Evolutionary conservation across 2,329 filamentous ascomycete genomes (phyloP), one percentile per base, ranked within the genome.

Genomic region (Colletotrichum sp.): DNA sequence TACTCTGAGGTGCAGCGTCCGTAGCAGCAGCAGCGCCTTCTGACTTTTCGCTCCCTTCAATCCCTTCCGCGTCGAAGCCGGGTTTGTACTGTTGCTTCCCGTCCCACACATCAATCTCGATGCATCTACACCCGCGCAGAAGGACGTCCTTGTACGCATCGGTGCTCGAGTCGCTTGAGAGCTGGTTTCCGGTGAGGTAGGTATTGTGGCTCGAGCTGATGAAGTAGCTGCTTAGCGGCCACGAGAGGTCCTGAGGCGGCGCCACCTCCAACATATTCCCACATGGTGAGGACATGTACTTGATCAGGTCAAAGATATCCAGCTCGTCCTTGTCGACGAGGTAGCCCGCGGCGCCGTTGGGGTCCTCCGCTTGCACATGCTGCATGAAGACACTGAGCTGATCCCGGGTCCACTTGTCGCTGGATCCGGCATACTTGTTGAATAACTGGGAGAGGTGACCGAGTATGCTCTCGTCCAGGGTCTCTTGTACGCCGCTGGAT

Each of bases 41-140:
- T 30, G 27, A 13, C 4, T 30, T 63, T 12, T 71, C 69, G 8
- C 44, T 15, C 15, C 7, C 30, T 19, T 27, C 69, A 8, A 25
- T 44, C 5, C 55, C 78, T 64, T 81, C 80, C 55, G 87, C 84
- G 16, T 94, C 93, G n/a, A 91, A 85, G 63, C 85, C 94, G 88
- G 84, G 92, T 82, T 86, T 94, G 90, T 84, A 94, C 81, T 81
- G 95, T 80, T 96, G 93, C 72, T 94, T 92, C 48, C 96, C 96
- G 82, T 98, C 95, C 96, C 96, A 98, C 80, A 97, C 98, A 81
- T 98, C 96, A 75, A 98, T 95, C 86, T 98, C 96, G 75, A 98
- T 93, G 84, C 96, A 98, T 25, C 96, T 93, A 80, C 96, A 98
- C 4, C 95, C 96, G 68, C 95, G 92, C 79, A 96, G 91, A 71